phyloP scores from a whole-genome alignment of 805 yeast genomes.

The Starmerella floricola region DNA sequence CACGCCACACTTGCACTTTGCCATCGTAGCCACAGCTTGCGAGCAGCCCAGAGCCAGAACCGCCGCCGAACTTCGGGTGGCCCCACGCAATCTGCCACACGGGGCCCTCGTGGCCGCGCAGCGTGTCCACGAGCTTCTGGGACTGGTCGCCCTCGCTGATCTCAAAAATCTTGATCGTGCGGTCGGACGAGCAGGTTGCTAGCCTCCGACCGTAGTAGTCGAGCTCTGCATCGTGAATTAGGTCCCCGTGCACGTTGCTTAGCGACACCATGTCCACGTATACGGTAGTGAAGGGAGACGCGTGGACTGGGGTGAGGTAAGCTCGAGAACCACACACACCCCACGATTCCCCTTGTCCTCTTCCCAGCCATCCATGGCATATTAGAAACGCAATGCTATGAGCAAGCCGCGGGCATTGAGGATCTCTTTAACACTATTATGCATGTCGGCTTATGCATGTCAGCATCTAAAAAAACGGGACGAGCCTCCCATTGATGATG shows the following conservation, averaged over 20 bases:
- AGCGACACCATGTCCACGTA: constrained; percentile 49
- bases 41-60: constrained; percentile 37
- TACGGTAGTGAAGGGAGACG: not conserved
- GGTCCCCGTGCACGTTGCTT: constrained; percentile 81
- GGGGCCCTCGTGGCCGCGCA: constrained; percentile 89
- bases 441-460: too few relatives aligned
- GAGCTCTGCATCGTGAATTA: constrained; percentile 91
- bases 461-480: too few relatives aligned
- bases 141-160: constrained; percentile 58
- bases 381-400: too few relatives aligned
- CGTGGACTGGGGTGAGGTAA: not conserved
- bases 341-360: too few relatives aligned
- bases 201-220: constrained; percentile 93
- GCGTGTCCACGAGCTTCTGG: constrained; percentile 70
- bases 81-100: constrained; percentile 99
- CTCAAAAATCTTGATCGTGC: constrained; percentile 87
- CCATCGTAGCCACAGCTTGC: constrained; percentile 97
- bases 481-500: too few relatives aligned
- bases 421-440: too few relatives aligned
- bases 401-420: too few relatives aligned
- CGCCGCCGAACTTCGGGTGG: constrained; percentile 90
- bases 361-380: too few relatives aligned
- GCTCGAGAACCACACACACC: too few relatives aligned
- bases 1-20: constrained; percentile 87
- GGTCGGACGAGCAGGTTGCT: constrained; percentile 94